phyloP scores from a whole-genome alignment of 345 rosid species.

The Ceriops decandra region DNA sequence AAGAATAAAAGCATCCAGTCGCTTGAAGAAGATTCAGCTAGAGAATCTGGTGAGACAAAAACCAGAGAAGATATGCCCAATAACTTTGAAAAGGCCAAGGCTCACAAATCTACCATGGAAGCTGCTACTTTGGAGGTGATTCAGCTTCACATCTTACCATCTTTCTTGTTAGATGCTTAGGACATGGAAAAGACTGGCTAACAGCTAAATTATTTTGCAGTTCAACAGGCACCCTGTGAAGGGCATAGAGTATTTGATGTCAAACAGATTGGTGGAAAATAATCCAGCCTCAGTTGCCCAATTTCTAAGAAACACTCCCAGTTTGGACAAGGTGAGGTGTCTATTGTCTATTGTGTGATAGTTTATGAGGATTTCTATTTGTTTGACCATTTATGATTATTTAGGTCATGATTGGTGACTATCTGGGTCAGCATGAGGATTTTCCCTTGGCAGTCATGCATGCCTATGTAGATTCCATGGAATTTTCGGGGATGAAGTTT shows the following conservation, averaged over 20 bases:
- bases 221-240: slow-evolving; percentile 81
- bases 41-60: slow-evolving; percentile 49
- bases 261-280: slow-evolving; percentile 76
- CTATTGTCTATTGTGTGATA: slow-evolving; percentile 11
- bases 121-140: slow-evolving; percentile 85
- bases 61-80: slow-evolving; percentile 65
- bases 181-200: slow-evolving; percentile 19
- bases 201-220: slow-evolving; percentile 45
- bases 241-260: slow-evolving; percentile 69
- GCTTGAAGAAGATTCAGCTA: slow-evolving; percentile 34
- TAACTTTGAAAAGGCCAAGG: slow-evolving; percentile 92
- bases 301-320: slow-evolving; percentile 68
- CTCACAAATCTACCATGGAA: slow-evolving; percentile 92
- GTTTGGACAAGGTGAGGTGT: slow-evolving; percentile 69
- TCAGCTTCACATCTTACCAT: slow-evolving; percentile 4
- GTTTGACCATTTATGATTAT: slow-evolving; percentile 36
- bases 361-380: slow-evolving; percentile 22
- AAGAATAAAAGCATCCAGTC: slow-evolving; percentile 39
- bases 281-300: slow-evolving; percentile 80
- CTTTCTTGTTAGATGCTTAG: slow-evolving; percentile 5
- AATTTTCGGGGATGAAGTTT: slow-evolving; percentile 85
- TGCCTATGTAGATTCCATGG: slow-evolving; percentile 87
- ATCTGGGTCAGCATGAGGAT: slow-evolving; percentile 95
- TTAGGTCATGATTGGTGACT: slow-evolving; percentile 95
- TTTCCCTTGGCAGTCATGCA: slow-evolving; percentile 99